phyloP scores from a whole-genome alignment of 2,329 filamentous ascomycete genomes.

The Neopestalotiopsis clavispora region DNA sequence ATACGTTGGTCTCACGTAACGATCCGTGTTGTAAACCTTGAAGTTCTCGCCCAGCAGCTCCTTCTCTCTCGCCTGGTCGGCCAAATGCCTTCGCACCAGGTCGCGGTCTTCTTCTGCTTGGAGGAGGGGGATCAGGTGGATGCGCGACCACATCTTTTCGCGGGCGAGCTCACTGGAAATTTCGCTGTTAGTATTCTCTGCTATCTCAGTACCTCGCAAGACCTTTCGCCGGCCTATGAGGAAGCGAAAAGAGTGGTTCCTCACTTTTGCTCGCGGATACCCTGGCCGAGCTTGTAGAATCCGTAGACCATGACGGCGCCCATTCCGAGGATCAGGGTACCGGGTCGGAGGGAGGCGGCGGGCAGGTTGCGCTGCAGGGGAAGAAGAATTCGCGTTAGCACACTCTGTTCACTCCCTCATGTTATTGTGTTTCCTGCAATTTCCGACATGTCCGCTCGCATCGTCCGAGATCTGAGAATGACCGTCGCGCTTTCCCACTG shows the following conservation, averaged over 20 bases:
- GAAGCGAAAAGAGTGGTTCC: constrained; percentile 35
- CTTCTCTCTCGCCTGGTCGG: constrained; percentile 89
- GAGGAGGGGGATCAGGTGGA: constrained; percentile 90
- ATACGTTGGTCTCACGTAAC: constrained; percentile 83
- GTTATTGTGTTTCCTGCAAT: not conserved
- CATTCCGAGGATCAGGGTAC: constrained; percentile 77
- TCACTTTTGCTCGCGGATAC: constrained; percentile 90
- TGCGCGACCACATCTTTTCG: constrained; percentile 98
- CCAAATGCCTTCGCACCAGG: constrained; percentile 83
- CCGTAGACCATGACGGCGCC: constrained; percentile 84
- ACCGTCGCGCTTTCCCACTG: too few species aligned
- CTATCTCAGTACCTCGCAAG: too few species aligned
- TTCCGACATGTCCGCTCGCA: not conserved
- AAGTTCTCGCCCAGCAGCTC: constrained; percentile 83
- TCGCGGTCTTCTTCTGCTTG: constrained; percentile 98
- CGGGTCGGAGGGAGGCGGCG: constrained; percentile 85
- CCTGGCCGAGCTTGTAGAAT: constrained; percentile 84
- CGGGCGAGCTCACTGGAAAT: constrained; percentile 81
- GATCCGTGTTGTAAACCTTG: constrained; percentile 86
- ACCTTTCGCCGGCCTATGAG: too few species aligned
- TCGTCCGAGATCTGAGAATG: too few species aligned
- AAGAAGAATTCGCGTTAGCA: not conserved
- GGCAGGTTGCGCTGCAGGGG: constrained; percentile 81
- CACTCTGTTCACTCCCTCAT: not conserved
- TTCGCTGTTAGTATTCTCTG: not conserved